Base-by-base conservation (phyloP, 2,329 filamentous ascomycete species). In the Rutstroemia sp. region DNA sequence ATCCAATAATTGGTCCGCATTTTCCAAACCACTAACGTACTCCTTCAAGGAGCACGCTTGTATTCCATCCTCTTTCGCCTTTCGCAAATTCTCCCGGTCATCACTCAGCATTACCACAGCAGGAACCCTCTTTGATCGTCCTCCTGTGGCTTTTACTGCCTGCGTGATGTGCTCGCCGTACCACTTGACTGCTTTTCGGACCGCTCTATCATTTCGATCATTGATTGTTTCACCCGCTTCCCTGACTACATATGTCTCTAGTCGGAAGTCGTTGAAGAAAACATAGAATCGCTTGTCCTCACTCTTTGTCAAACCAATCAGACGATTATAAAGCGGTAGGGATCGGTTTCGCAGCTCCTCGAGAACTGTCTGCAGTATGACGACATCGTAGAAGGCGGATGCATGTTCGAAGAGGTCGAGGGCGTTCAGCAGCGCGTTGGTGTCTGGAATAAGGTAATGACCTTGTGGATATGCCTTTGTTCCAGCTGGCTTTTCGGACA, bases 221-320 rank as follows among this genome's bases (percentile, higher is more conserved):
- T 99, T 99, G 73, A 99, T 94, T 3, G 83, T 87, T 75, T 99
- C 94, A 39, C 88, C 86, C 5, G 79, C 72, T 19, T 85, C 80
- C 60, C 94, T 81, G 27, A 80, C 75, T 48, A 96, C 82, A 68
- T 96, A 88, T 0, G 94, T 99, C 72, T 99, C 95, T 40, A 92
- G 77, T 51, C 92, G 83, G 69, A 99, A 99, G 67, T 99, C 94
- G 71, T 99, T 99, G 81, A 97, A 97, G 71, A 99, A 99, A 52
- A 99, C 89, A 68, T 97, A 96, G 70, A 96, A 97, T 54, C 92
- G 84, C 77, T 99, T 99, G 63, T 95, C 91, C 66, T 96, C 91
- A 68, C 92, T 96, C 73, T 92, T 95, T 40, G 92, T 95, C 61
- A 99, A 77, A 21, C 88, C 85, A 63, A 97, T 83, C 50, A 99